Base-by-base conservation (phyloP, 495 filamentous ascomycete genomes). In the Penicilliopsis zonata region DNA sequence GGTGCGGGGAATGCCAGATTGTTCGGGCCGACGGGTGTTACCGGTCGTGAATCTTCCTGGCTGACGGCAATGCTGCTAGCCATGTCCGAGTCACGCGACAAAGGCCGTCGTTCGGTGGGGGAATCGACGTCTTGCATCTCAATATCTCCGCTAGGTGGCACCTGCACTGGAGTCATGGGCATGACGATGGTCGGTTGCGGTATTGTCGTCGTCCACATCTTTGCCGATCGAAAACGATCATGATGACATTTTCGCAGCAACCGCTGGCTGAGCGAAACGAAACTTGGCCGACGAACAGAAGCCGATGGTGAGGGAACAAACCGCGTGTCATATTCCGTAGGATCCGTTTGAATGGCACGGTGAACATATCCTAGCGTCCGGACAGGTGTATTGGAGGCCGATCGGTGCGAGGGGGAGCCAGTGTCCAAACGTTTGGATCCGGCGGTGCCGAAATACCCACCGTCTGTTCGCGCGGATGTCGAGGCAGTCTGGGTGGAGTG, bases 341-440 rank as follows among this genome's bases (percentile, higher is more conserved):
- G 29, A 33, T 69, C 59, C 1, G 61, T 64, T 44, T 75, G 70
- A 10, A 60, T 55, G 4, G 53, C 47, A 16, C 47, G 45, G 26
- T 70, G 61, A 13, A 66, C 61, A 36, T 70, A 74, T 6, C 51
- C 41, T 2, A n/a, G n/a, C n/a, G n/a, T n/a, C n/a, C n/a, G n/a
- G n/a, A n/a, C n/a, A 43, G 53, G 24, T 43, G 52, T 13, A 21
- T 29, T 6, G 47, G 37, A 4, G 52, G 41, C n/a, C 20, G 53
- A 50, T 2, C 43, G 43, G 5, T 30, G 29, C 0, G 47, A 33
- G 3, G 55, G 53, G 3, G 23, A 17, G 4, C 25, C 37, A 3
- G 42, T 47, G 19, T 53, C 44, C 18, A 50, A 20, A 5, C 38
- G 42, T 3, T 44, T 27, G 12, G 41, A 40, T 17, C 51, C 53